A percentile compares a stretch with the other conserved stretches of the same genome.
Evolutionary conservation across 768 basidiomycete species (phyloP).

Genomic region (Mrakia gelida): DNA sequence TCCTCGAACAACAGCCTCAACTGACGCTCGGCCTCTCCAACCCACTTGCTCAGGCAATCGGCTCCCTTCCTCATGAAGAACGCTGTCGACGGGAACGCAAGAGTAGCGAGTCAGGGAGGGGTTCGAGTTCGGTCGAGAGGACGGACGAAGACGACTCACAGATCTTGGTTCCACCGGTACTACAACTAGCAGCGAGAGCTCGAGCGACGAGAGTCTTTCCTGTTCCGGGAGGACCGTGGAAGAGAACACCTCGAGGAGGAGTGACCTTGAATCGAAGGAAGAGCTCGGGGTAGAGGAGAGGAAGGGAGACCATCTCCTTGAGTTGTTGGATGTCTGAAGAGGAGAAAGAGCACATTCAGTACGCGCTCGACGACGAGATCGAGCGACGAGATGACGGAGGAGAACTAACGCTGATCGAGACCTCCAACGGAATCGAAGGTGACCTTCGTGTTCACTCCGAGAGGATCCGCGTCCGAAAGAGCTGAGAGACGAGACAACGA

Average conservation of each 20-base stretch:
- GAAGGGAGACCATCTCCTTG: slow-evolving; percentile 97
- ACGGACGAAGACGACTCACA: slow-evolving; percentile 53
- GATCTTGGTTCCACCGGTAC: slow-evolving; percentile 77
- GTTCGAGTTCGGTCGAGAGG: background rate
- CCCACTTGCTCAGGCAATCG: slow-evolving; percentile 97
- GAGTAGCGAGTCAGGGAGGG: background rate
- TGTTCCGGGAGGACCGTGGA: slow-evolving; percentile 98
- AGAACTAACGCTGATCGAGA: slow-evolving; percentile 75
- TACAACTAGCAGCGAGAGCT: slow-evolving; percentile 87
- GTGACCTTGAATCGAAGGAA: slow-evolving; percentile 91
- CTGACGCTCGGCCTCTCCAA: slow-evolving; percentile 96
- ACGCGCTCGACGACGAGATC: background rate
- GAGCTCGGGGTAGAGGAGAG: slow-evolving; percentile 90
- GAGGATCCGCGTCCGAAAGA: slow-evolving; percentile 89
- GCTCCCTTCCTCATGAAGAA: slow-evolving; percentile 99
- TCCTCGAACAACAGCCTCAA: slow-evolving; percentile 92
- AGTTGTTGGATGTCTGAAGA: slow-evolving; percentile 81
- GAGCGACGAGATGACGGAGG: background rate
- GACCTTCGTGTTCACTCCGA: slow-evolving; percentile 86
- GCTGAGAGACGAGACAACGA: slow-evolving; percentile 47
- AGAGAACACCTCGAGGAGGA: slow-evolving; percentile 91
- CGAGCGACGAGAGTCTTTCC: slow-evolving; percentile 92
- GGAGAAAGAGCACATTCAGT: background rate
- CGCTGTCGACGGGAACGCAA: slow-evolving; percentile 51
- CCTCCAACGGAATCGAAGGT: slow-evolving; percentile 97